Evolutionary conservation across 106 monocot species (phyloP).

Genomic region (Iris macrosiphon): DNA sequence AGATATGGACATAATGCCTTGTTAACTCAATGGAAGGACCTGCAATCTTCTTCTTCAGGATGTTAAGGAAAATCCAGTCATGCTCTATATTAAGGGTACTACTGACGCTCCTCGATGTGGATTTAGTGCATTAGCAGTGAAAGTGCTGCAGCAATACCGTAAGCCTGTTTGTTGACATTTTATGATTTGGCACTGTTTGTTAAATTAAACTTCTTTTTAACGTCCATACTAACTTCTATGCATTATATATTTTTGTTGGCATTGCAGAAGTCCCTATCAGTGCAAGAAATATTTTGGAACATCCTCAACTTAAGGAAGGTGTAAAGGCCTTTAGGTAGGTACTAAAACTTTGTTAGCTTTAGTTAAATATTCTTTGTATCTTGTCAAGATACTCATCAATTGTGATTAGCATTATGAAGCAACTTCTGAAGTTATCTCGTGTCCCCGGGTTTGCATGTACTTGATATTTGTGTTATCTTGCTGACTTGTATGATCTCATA

Average conservation of each 20-base stretch:
- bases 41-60: conserved; percentile 29
- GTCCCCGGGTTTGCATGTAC: no score
- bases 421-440: no score
- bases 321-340: conserved; percentile 53
- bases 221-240: not conserved
- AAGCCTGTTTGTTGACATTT: not conserved
- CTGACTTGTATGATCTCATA: no score
- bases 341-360: no score
- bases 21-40: no score
- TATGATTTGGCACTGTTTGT: not conserved
- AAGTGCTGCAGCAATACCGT: conserved; percentile 62
- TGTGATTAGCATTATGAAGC: no score
- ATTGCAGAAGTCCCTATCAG: conserved; percentile 41
- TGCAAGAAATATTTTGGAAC: conserved; percentile 53
- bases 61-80: conserved; percentile 57
- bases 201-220: no score
- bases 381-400: no score
- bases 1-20: not conserved
- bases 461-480: no score
- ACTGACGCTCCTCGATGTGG: conserved; percentile 77
- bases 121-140: conserved; percentile 73
- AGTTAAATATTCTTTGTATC: no score
- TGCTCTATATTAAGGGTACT: conserved; percentile 81
- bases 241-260: conserved; percentile 5
- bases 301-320: conserved; percentile 42